Conservation (phyloP, 225 moss, liverwort and hornwort species). For the Anthoceros angustus region DNA sequence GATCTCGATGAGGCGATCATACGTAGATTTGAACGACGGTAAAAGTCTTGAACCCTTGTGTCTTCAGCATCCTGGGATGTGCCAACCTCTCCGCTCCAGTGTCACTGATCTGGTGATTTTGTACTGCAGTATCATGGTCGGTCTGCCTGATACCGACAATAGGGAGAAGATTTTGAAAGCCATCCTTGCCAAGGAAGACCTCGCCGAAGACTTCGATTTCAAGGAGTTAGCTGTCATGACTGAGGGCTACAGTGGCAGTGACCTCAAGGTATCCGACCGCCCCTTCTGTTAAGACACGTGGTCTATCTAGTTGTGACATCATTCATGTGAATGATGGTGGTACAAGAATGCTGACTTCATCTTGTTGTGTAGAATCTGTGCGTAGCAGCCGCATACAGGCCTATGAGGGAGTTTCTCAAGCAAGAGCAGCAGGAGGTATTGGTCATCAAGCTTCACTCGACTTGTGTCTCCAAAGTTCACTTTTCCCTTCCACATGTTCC, state of each 20-base stretch:
- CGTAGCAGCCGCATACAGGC: constrained; percentile 38
- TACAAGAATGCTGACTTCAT: neutral
- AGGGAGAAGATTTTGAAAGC: constrained; percentile 61
- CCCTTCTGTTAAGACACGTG: neutral
- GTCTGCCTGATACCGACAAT: constrained; percentile 59
- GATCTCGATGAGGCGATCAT: constrained; percentile 90
- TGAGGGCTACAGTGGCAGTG: constrained; percentile 78
- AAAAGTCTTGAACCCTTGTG: neutral
- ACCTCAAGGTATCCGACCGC: constrained; percentile 23
- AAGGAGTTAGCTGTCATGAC: constrained; percentile 46
- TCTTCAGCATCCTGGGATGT: neutral
- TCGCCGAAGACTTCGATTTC: constrained; percentile 48
- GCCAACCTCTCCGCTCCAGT: too few species aligned
- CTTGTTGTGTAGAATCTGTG: constrained; percentile 16
- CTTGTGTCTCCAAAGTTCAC: neutral
- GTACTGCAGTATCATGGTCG: constrained; percentile 48
- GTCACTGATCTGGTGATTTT: too few species aligned
- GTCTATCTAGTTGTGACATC: neutral
- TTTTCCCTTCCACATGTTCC: neutral
- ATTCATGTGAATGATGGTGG: neutral
- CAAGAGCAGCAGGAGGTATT: constrained; percentile 18
- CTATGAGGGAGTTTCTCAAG: constrained; percentile 35
- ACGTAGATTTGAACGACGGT: constrained; percentile 52
- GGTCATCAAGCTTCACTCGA: neutral
- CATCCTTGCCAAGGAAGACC: constrained; percentile 46